These are phyloP conservation scores for Saturnispora gosingensis DNA, from an alignment of 805 yeast genomes.

Conservation along the genomic window DNA sequence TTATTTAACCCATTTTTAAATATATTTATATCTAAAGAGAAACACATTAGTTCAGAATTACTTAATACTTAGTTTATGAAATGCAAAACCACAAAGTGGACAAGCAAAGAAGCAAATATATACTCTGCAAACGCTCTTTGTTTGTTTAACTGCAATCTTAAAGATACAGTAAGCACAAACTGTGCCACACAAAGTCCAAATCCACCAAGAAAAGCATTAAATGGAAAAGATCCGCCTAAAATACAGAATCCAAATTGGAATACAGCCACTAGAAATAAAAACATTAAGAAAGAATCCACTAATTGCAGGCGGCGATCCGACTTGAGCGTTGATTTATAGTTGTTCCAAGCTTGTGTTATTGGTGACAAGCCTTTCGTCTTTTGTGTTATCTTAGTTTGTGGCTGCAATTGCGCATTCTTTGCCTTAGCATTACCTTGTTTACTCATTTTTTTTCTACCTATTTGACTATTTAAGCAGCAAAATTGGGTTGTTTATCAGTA, in stretches of 20 bases:
- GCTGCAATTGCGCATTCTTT: not conserved
- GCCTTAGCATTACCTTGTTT: not conserved
- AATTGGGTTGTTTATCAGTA: not conserved
- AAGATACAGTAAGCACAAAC: conserved; percentile 76
- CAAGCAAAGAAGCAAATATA: conserved; percentile 72
- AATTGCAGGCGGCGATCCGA: conserved; percentile 41
- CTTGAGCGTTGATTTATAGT: not conserved
- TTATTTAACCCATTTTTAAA: not conserved
- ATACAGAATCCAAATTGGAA: conserved; percentile 73
- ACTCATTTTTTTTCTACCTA: not conserved
- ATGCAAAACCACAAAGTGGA: conserved; percentile 85
- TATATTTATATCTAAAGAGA: not conserved
- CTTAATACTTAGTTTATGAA: conserved; percentile 58
- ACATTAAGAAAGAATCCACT: conserved; percentile 69
- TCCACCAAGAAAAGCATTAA: conserved; percentile 93
- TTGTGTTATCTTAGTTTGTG: not conserved
- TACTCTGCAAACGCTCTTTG: conserved; percentile 53
- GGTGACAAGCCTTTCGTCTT: not conserved
- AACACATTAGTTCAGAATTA: not conserved
- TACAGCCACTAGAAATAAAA: conserved; percentile 64
- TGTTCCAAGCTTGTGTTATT: not conserved
- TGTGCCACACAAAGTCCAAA: conserved; percentile 90
- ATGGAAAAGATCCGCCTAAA: conserved; percentile 84
- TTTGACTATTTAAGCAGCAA: not conserved
- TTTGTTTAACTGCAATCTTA: conserved; percentile 41